phyloP scores from a whole-genome alignment of 148 eudicot genomes.

The Rhododendron kiyosumense region DNA sequence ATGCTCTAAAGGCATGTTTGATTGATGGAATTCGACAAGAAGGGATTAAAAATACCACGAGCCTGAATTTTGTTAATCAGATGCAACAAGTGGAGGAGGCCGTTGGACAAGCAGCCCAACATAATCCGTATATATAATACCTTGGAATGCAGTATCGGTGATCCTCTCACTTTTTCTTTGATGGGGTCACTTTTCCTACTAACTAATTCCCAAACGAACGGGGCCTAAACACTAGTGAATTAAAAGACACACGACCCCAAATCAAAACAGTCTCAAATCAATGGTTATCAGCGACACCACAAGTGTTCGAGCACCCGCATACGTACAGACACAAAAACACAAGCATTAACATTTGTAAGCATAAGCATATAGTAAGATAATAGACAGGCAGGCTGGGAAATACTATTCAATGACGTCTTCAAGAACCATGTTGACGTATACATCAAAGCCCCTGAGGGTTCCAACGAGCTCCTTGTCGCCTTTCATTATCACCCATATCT shows the following conservation, averaged over 20 bases:
- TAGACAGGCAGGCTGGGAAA: slow-evolving; percentile 9
- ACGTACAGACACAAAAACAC: background rate
- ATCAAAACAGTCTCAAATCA: background rate
- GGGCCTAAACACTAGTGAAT: background rate
- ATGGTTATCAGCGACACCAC: too few relatives aligned
- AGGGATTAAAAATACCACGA: background rate
- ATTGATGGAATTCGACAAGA: background rate
- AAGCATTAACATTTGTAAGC: background rate
- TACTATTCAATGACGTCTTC: slow-evolving; percentile 99
- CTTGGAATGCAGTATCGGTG: background rate
- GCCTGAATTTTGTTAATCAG: background rate
- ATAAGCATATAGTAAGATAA: background rate
- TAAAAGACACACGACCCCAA: background rate
- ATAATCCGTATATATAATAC: background rate
- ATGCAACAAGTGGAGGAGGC: background rate
- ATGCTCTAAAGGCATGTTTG: background rate
- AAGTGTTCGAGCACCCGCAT: background rate
- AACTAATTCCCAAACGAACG: background rate
- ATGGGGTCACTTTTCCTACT: background rate
- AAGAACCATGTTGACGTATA: slow-evolving; percentile 95
- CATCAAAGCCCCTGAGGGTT: slow-evolving; percentile 90
- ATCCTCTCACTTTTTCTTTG: background rate
- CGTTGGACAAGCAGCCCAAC: background rate
- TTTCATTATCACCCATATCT: slow-evolving; percentile 99
- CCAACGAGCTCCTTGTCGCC: slow-evolving; percentile 98